phyloP scores from a whole-genome alignment of 2,329 filamentous ascomycete species.

The Aspergillus luchuensis region DNA sequence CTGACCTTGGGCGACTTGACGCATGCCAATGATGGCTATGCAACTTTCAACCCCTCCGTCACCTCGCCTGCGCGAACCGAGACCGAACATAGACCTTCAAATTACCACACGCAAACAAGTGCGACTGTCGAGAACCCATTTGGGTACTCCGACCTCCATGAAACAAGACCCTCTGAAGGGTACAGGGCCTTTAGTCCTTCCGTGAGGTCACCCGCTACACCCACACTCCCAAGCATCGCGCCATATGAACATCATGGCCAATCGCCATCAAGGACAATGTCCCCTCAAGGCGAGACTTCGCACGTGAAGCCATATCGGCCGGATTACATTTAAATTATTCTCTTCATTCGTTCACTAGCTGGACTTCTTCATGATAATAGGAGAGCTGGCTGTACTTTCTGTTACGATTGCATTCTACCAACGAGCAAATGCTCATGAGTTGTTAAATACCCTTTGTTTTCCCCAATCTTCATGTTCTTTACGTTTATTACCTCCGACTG shows the following conservation, averaged over 20 bases:
- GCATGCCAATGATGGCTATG: neutral
- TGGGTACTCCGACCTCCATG: neutral
- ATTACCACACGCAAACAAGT: neutral
- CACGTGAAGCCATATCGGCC: neutral
- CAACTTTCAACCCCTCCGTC: neutral
- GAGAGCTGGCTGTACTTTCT: constrained; percentile 33
- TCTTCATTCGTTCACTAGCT: neutral
- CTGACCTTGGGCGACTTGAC: neutral
- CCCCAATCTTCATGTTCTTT: constrained; percentile 1
- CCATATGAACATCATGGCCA: neutral
- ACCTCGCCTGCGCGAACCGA: neutral
- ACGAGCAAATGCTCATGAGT: neutral
- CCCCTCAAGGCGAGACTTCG: neutral
- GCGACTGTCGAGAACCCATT: neutral
- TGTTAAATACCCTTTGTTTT: constrained; percentile 15
- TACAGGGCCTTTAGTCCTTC: neutral
- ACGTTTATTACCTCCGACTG: neutral
- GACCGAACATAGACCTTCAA: neutral
- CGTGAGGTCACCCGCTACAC: neutral
- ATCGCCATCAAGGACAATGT: neutral
- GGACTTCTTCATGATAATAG: constrained; percentile 21
- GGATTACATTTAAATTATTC: neutral
- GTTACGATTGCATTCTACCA: constrained; percentile 26
- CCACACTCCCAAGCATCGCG: neutral
- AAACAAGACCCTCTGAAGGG: neutral